phyloP scores from a whole-genome alignment of 176 grass and related monocot genomes.

The Triticum urartu region DNA sequence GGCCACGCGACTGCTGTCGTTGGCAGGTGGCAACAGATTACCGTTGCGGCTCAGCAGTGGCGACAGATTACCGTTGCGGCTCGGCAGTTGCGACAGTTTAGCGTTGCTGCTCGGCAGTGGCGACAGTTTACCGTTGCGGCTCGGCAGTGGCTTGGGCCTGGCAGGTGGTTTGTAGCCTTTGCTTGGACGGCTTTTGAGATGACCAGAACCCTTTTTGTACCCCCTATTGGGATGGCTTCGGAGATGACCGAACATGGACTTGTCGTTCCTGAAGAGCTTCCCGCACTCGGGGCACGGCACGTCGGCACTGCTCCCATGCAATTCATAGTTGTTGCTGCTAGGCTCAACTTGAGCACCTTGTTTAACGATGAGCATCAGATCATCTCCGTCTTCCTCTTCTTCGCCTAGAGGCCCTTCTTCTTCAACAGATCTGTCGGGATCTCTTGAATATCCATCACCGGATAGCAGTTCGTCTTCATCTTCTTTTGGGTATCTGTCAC shows the following conservation, averaged over 20 bases:
- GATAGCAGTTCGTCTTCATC: not conserved
- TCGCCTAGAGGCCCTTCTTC: not conserved
- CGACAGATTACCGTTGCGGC: not conserved
- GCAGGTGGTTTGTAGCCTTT: conserved; percentile 28
- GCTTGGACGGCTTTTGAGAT: conserved; percentile 30
- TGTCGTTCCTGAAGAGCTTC: conserved; percentile 41
- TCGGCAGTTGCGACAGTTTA: not conserved
- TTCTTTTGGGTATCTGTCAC: not conserved
- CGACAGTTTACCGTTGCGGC: not conserved
- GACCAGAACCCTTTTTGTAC: conserved; percentile 21
- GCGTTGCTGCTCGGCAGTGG: not conserved
- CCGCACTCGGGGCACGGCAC: conserved; percentile 29
- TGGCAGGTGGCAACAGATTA: not conserved
- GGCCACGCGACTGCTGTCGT: not conserved
- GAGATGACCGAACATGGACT: conserved; percentile 48
- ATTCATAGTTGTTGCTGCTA: not conserved
- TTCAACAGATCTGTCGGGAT: not conserved
- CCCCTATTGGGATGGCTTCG: conserved; percentile 37
- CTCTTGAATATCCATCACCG: not conserved
- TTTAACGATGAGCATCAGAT: too few species aligned
- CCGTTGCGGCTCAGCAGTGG: too few species aligned
- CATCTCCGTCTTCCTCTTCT: not conserved
- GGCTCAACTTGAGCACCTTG: too few species aligned
- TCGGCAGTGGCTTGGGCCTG: not conserved
- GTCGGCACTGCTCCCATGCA: not conserved